Percentiles rank a stretch among this genome's conserved stretches.
Evolutionary conservation across 768 basidiomycete genomes (phyloP).

Genomic region (Tephrocybe sp.): DNA sequence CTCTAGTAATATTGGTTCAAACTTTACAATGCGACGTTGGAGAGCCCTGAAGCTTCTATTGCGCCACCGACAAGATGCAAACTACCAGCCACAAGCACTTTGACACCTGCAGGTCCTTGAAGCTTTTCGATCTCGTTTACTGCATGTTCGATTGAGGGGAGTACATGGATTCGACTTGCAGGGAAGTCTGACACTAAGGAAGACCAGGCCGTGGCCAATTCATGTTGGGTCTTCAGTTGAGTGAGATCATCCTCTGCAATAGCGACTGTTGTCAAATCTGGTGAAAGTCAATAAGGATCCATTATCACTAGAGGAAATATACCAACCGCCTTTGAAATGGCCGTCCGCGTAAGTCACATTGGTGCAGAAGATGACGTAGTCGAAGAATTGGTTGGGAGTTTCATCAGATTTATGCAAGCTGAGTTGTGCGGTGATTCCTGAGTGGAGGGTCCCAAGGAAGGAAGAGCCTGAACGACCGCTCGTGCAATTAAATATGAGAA

Average conservation of each 20-base stretch:
- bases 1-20: no score
- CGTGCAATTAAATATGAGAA: constrained; percentile 95
- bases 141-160: constrained; percentile 89
- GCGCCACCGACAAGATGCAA: constrained; percentile 92
- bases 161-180: constrained; percentile 63
- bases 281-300: neutral
- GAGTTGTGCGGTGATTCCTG: constrained; percentile 50
- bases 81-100: constrained; percentile 90
- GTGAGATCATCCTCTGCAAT: constrained; percentile 62
- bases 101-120: constrained; percentile 27
- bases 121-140: constrained; percentile 60
- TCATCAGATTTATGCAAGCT: constrained; percentile 36
- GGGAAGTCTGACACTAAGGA: constrained; percentile 63
- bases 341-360: constrained; percentile 95
- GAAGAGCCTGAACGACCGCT: constrained; percentile 77
- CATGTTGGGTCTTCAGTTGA: constrained; percentile 71
- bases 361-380: constrained; percentile 90
- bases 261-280: constrained; percentile 78
- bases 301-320: neutral
- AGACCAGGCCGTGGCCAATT: constrained; percentile 75
- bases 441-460: constrained; percentile 65
- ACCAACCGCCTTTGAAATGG: constrained; percentile 82
- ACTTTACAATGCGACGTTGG: constrained; percentile 59
- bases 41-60: constrained; percentile 85
- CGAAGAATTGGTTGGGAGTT: constrained; percentile 55